Conservation (phyloP, 2,329 filamentous ascomycete species). For the Talaromyces sp. region DNA sequence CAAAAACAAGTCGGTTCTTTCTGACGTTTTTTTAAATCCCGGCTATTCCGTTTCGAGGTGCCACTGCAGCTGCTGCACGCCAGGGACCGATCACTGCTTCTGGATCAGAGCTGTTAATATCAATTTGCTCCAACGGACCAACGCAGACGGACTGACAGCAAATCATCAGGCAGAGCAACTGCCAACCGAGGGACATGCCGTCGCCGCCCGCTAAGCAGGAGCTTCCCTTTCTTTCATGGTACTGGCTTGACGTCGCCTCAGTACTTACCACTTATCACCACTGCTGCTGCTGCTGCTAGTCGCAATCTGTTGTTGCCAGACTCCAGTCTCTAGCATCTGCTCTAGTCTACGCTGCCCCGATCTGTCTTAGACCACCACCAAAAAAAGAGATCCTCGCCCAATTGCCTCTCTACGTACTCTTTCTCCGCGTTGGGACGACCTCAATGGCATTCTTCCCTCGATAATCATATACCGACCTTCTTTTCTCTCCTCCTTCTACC, state of each 20-base stretch:
- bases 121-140: neutral
- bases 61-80: constrained; percentile 10
- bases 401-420: neutral
- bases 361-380: constrained; percentile 7
- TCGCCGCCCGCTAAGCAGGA: constrained; percentile 1
- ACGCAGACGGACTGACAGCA: neutral
- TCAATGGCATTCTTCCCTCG: constrained; percentile 12
- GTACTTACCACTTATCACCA: neutral
- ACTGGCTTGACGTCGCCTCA: neutral
- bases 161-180: neutral
- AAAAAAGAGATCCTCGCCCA: neutral
- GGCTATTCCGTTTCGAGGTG: constrained; percentile 12
- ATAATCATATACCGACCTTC: neutral
- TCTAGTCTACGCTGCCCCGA: constrained; percentile 8
- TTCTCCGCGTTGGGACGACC: neutral
- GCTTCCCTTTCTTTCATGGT: constrained; percentile 5
- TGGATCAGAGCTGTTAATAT: constrained; percentile 1
- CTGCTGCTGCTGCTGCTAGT: neutral
- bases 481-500: neutral
- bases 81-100: constrained; percentile 3
- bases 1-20: neutral
- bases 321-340: neutral
- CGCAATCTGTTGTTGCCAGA: neutral
- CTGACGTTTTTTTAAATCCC: neutral
- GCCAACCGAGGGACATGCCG: constrained; percentile 11